Base-by-base conservation (phyloP, 179 eudicot species). In the Gypsophila paniculata region DNA sequence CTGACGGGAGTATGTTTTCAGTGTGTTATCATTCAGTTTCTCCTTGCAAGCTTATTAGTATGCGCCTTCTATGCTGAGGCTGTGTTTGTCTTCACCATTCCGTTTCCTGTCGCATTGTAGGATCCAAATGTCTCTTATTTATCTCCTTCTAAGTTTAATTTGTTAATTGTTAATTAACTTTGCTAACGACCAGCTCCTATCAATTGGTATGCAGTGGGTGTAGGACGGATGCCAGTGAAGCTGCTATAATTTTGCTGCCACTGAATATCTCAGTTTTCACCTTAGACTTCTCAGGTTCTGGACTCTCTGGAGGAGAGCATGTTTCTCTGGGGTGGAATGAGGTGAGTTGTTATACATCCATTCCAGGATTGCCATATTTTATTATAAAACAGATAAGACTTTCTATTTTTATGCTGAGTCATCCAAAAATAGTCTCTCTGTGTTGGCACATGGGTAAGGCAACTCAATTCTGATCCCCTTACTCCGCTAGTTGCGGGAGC, bases 141-240 rank as follows among this genome's bases (percentile, higher is more conserved):
- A 1, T 51, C 12, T 29, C 62, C 23, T 49, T 72, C 21, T 2
- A 21, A 23, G 61, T 18, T 36, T 70, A 21, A n/a, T 62, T 69
- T 21, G 29, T 53, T 68, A 25, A 68, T 54, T 34, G 3, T 36
- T 69, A 54, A 53, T 32, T 67, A 48, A 19, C 15, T 65, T 70
- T 62, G 61, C 80, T 75, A 74, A 76, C 61, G 36, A 63, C 58
- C 44, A 52, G 17, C 75, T 72, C 73, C 46, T 78, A 48, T 68
- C 74, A 65, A 58, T 78, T 77, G 80, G 65, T 49, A 63, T 79
- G 72, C 87, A 95, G 99, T 84, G 99, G 99, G 71, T 95, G 97
- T 88, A 83, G 99, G 85, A 86, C 95, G 72, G 99, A 95, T 87
- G 99, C 96, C 36, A 92, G 96, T 76, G 99, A 95, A 85, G 99